Conservation (phyloP, 164 flowering plant species). For the Houttuynia cordata region DNA sequence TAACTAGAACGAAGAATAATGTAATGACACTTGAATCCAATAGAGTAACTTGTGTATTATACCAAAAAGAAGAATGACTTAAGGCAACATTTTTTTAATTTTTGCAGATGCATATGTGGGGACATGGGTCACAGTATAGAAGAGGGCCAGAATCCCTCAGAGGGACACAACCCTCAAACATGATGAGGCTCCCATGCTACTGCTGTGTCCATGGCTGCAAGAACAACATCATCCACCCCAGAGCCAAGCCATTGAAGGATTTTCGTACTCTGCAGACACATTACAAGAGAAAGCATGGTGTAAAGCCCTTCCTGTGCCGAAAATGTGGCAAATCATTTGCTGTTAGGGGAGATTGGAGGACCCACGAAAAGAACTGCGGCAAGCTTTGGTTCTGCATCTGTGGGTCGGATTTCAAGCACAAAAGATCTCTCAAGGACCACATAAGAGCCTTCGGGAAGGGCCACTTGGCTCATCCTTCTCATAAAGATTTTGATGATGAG, state of each 20-base stretch:
- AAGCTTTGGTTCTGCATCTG: slow-evolving; percentile 72
- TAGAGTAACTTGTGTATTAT: neutral
- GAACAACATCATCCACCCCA: slow-evolving; percentile 78
- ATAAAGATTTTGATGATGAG: slow-evolving; percentile 35
- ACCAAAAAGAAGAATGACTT: too few relatives aligned
- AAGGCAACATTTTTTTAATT: neutral
- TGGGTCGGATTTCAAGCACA: slow-evolving; percentile 79
- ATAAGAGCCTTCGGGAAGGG: slow-evolving; percentile 59
- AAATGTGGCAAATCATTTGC: slow-evolving; percentile 64
- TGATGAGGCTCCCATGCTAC: slow-evolving; percentile 74
- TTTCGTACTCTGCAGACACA: slow-evolving; percentile 75
- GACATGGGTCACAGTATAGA: slow-evolving; percentile 69
- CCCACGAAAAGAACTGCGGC: slow-evolving; percentile 80
- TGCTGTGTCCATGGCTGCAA: slow-evolving; percentile 72
- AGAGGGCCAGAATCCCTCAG: slow-evolving; percentile 70
- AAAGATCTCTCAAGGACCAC: slow-evolving; percentile 74
- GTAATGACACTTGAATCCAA: too few relatives aligned
- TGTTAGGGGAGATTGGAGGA: slow-evolving; percentile 72
- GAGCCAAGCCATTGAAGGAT: slow-evolving; percentile 64
- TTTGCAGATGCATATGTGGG: slow-evolving; percentile 89
- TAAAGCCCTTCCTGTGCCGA: slow-evolving; percentile 53
- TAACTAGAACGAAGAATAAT: too few relatives aligned
- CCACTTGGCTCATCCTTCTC: slow-evolving; percentile 49
- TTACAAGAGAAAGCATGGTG: slow-evolving; percentile 74
- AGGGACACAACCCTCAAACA: slow-evolving; percentile 66